Evolutionary conservation across 202 grass and related monocot genomes (phyloP), one percentile per base, ranked within the genome.

Genomic region (Elaeis oleifera): DNA sequence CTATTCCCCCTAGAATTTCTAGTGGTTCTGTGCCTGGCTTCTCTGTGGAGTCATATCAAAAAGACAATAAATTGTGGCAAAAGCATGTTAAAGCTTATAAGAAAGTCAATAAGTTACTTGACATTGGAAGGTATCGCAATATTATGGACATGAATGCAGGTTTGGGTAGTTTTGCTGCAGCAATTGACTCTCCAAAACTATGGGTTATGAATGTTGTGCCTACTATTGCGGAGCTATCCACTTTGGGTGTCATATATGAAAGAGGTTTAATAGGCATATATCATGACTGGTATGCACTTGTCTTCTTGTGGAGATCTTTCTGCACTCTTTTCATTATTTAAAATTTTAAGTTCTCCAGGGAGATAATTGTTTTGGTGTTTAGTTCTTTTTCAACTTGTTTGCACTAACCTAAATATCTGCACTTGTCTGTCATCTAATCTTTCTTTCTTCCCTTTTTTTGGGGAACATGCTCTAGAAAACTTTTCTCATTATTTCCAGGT

Each of bases 191-290:
- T 6, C 53, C 74, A 58, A 87, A 90, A 64, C 49, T 85, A 63
- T 91, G 92, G 92, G 87, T 91, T 9, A 97, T 97, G 92, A 91
- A 97, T 81, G 82, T 91, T 0, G 39, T 97, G 60, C 92, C 87
- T 39, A 82, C 79, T 51, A 77, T 82, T 72, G 60, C 79, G 21
- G 73, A 94, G 56, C 56, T 61, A 61, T 79, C 72, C 19, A 88
- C 73, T 16, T 77, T 96, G 51, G 92, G 87, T 77, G 87, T 86
- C 60, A 85, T 97, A 44, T 97, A 91, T 14, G 92, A 97, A 71
- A 80, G 84, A 18, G 92, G 92, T 63, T 81, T 97, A 61, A 91
- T 97, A 44, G 87, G 87, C 67, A 97, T 87, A 61, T 89, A 97
- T 79, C 92, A 97, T 51, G 87, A 97, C 70, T 97, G 92, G 92